Percentiles rank a stretch among this genome's conserved stretches.
Conservation (phyloP, 2,329 filamentous ascomycete species). For the Keithomyces neogunnii region DNA sequence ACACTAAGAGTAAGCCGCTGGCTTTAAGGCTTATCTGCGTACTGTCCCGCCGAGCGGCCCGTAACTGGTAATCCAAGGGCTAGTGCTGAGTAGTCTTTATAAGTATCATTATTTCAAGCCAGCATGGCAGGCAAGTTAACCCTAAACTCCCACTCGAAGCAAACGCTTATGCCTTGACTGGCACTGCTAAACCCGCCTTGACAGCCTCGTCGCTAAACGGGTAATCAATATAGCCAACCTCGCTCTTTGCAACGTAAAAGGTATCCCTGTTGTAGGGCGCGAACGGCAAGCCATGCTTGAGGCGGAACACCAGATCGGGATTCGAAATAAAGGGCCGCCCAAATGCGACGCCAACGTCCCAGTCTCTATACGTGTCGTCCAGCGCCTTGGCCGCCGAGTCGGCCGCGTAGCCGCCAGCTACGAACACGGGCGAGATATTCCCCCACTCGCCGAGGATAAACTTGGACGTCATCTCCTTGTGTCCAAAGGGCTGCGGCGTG, state of each 20-base stretch:
- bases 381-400: slow-evolving; percentile 21
- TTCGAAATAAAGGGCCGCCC: slow-evolving; percentile 22
- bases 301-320: slow-evolving; percentile 19
- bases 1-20: too few relatives aligned
- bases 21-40: too few relatives aligned
- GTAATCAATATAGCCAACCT: slow-evolving; percentile 20
- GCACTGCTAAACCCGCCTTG: too few relatives aligned
- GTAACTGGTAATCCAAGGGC: too few relatives aligned
- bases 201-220: slow-evolving; percentile 12
- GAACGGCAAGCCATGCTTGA: slow-evolving; percentile 17
- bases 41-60: too few relatives aligned
- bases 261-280: slow-evolving; percentile 20
- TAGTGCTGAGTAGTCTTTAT: too few relatives aligned
- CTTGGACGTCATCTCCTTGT: not conserved
- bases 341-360: slow-evolving; percentile 18
- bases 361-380: slow-evolving; percentile 28
- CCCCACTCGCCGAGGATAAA: slow-evolving; percentile 1
- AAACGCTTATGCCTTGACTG: too few relatives aligned
- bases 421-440: not conserved
- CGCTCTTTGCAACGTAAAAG: slow-evolving; percentile 17
- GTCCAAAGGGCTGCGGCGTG: not conserved
- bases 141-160: too few relatives aligned
- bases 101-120: too few relatives aligned
- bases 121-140: too few relatives aligned
- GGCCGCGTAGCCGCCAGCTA: slow-evolving; percentile 1